Percentiles rank a stretch among this genome's conserved stretches.
Evolutionary conservation across 148 eudicot species (phyloP).

Genomic region (Dysphania ambrosioides): DNA sequence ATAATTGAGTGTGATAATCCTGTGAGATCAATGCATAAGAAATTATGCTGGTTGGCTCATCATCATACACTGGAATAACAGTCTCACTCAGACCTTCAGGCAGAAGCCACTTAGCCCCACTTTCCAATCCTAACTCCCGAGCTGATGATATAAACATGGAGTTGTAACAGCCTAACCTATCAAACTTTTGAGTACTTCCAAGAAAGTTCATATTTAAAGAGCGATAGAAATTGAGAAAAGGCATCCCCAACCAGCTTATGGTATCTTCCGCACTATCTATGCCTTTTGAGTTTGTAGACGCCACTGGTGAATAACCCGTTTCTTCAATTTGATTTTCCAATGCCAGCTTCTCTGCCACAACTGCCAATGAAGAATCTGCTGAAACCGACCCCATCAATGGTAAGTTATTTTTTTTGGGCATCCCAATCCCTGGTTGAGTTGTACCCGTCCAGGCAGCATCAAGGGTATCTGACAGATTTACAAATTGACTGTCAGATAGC

Average conservation of each 20-base stretch:
- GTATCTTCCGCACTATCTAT: slow-evolving; percentile 51
- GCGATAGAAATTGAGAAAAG: slow-evolving; percentile 68
- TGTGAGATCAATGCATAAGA: slow-evolving; percentile 68
- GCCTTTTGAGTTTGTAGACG: slow-evolving; percentile 42
- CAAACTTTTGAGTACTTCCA: slow-evolving; percentile 62
- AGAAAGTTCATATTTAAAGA: slow-evolving; percentile 58
- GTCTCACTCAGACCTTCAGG: slow-evolving; percentile 64
- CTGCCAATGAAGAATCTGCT: slow-evolving; percentile 44
- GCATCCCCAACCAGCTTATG: slow-evolving; percentile 71
- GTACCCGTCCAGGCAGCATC: slow-evolving; percentile 96
- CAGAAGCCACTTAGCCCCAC: slow-evolving; percentile 74
- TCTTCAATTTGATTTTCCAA: slow-evolving; percentile 46
- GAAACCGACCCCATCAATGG: slow-evolving; percentile 40
- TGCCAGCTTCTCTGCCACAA: slow-evolving; percentile 49
- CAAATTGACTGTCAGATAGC: slow-evolving; percentile 60
- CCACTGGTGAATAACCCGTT: slow-evolving; percentile 33
- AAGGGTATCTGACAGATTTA: slow-evolving; percentile 70
- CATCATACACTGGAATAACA: slow-evolving; percentile 78
- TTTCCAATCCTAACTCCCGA: slow-evolving; percentile 55
- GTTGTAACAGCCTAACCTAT: slow-evolving; percentile 56
- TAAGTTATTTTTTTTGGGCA: slow-evolving; percentile 37
- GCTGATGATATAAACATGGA: slow-evolving; percentile 68
- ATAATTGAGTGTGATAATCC: slow-evolving; percentile 56
- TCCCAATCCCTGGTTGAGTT: slow-evolving; percentile 43
- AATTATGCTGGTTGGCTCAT: slow-evolving; percentile 92